Base-by-base conservation (phyloP, 805 yeast species). In the Candida chilensis region DNA sequence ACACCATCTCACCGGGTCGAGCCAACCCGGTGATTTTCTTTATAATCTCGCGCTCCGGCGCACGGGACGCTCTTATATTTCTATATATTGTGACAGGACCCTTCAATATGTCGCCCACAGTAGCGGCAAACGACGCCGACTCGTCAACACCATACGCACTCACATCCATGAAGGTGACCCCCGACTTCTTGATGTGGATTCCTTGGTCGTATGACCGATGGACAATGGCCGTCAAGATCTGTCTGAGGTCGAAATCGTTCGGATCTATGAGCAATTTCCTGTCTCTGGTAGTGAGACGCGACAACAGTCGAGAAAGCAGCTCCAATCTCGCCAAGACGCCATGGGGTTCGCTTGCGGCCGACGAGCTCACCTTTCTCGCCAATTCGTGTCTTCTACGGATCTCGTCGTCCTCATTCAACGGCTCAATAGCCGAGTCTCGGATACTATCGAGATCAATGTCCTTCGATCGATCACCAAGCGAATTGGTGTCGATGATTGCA, bases 161-260 rank as follows among this genome's bases (percentile, higher is more conserved):
- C 16, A 64, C 48, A 36, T 59, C 44, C 31, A 38, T 32, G 31
- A 53, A 47, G 2, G 52, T 42, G 4, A 71, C 60, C 36, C 74
- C 74, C 5, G 67, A 45, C 17, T 57, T 48, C 29, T 71, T 53
- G 16, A 56, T 43, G 27, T 55, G 53, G 27, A 72, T 60, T 19
- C 75, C 75, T 42, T 68, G 69, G 16, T 59, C 63, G 12, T 54
- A 47, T 3, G 71, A 56, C 24, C 60, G 55, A 17, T 45, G 40
- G 18, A 62, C 60, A 45, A 65, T 53, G 12, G 48, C 44, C 18
- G 50, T 41, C 31, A 71, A 43, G 17, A 64, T 48, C 24, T 40
- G 41, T 19, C 48, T 48, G 36, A 66, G 54, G 34, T 64, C 67
- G 36, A 66, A 64, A 33, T 64, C 61, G 12, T 57, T 47, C 11